Evolutionary conservation across 1,284 basidiomycete species (phyloP), one percentile per base, ranked within the genome.

Genomic region (Peniophora sp.): DNA sequence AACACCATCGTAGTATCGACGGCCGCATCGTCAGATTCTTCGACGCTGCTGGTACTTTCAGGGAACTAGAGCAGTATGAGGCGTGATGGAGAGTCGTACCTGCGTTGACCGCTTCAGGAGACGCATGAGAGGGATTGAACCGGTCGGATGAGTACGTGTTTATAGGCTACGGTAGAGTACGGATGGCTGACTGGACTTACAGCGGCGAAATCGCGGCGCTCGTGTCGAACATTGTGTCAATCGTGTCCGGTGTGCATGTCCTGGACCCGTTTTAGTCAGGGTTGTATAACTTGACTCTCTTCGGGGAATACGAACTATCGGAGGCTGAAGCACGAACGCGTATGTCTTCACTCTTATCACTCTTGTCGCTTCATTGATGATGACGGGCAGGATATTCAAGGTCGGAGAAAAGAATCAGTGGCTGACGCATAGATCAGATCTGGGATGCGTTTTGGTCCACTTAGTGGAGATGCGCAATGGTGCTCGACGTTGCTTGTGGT

Each of bases 401-500:
- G 67, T 84, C 41, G 92, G 93, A 3, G 73, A 91, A 56, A 75
- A 79, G 6, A 63, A 71, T n/a, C n/a, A n/a, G n/a, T n/a, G n/a
- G n/a, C n/a, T 0, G 80, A 74, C 0, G 86, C 94, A 0, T 60
- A 88, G 17, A 80, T 86, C 55, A 84, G 89, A 36, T 69, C 97
- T 38, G 85, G 79, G 1, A 75, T 89, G 8, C 63, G 97, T 3
- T 56, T 98, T 8, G 89, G 98, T 61, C 96, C 96, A 1, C 64
- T 97, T 23, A 92, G 87, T 43, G 89, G 92, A 63, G 67, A 74
- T 5, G 90, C 90, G 3, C 94, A 97, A 63, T 82, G 82, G 56
- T 95, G 91, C 85, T 80, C 90, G 0, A 79, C 83, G 49, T 65
- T 97, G 34, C 63, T 94, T 22, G 75, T 85, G 68, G 91, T 91